Evolutionary conservation across 2,329 filamentous ascomycete species (phyloP), one percentile per base, ranked within the genome.

Genomic region (Cytospora piceicola): DNA sequence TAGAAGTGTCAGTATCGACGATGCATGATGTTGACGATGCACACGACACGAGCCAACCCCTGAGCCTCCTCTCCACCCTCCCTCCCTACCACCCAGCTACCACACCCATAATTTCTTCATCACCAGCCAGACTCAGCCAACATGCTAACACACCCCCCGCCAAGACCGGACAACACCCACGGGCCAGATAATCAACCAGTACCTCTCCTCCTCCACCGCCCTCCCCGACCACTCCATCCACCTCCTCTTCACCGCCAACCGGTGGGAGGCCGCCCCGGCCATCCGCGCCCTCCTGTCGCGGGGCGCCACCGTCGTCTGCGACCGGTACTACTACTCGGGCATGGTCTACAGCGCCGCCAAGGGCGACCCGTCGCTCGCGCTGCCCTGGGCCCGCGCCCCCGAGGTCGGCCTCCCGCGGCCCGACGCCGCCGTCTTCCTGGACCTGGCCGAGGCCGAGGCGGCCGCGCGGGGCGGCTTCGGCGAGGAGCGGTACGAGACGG

Each of bases 271-370:
- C 62, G 82, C 78, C 80, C 85, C 78, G 70, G 78, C 78, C 58
- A 88, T 89, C 55, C 73, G 80, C 22, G 64, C 77, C 1, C 79
- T 85, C 7, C 77, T 97, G 7, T 78, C 81, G 0, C 76, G 81
- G 1, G 94, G 94, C 11, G 88, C 83, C 24, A 95, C 88, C 0
- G 84, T 99, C 36, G 82, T 99, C 49, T 89, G 94, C 70, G 95
- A 99, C 77, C 89, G 95, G 57, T 99, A 98, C 80, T 96, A 96
- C 76, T 94, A 97, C 81, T 95, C 91, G 24, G 95, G 95, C 62
- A 91, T 94, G 65, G 93, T 97, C 58, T 99, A 98, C 80, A 93
- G 90, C 29, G 92, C 93, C 0, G 94, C 95, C 4, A 98, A 98
- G 75, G 82, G 87, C 54, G 92, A 92, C 71, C 86, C 89, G 0